phyloP scores from a whole-genome alignment of 2,329 filamentous ascomycete genomes.

The Fusarium sp. region DNA sequence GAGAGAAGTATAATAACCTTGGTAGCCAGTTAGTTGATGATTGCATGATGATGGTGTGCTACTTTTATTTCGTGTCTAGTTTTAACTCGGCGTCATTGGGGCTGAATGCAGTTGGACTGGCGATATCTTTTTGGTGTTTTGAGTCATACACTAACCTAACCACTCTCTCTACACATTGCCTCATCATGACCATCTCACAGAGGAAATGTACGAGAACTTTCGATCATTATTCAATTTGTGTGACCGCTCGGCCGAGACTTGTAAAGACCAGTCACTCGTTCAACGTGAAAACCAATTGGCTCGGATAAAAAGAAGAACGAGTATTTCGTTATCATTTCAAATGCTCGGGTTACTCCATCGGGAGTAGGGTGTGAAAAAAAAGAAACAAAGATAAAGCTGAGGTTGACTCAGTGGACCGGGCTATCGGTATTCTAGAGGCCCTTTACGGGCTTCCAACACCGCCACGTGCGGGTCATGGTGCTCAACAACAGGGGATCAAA shows the following conservation, averaged over 20 bases:
- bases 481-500: not conserved
- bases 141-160: slow-evolving; percentile 7
- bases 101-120: slow-evolving; percentile 9
- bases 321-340: slow-evolving; percentile 22
- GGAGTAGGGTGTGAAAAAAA: slow-evolving; percentile 20
- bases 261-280: slow-evolving; percentile 16
- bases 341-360: slow-evolving; percentile 37
- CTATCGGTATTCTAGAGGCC: slow-evolving; percentile 25
- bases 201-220: not conserved
- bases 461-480: slow-evolving; percentile 36
- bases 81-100: slow-evolving; percentile 12
- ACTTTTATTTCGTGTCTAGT: not conserved
- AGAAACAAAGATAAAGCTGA: not conserved
- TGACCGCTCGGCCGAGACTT: slow-evolving; percentile 5
- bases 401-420: slow-evolving; percentile 4
- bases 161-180: not conserved
- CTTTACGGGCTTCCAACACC: slow-evolving; percentile 22
- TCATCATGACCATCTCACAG: not conserved
- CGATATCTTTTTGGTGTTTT: slow-evolving; percentile 36
- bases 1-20: slow-evolving; percentile 5
- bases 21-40: slow-evolving; percentile 2
- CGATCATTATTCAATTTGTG: not conserved
- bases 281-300: slow-evolving; percentile 33
- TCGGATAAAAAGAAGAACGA: slow-evolving; percentile 31
- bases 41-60: slow-evolving; percentile 35